These are phyloP conservation scores for Globisporangium spinosum DNA, from an alignment of 352 stramenopile genomes.

Conservation along the genomic window DNA sequence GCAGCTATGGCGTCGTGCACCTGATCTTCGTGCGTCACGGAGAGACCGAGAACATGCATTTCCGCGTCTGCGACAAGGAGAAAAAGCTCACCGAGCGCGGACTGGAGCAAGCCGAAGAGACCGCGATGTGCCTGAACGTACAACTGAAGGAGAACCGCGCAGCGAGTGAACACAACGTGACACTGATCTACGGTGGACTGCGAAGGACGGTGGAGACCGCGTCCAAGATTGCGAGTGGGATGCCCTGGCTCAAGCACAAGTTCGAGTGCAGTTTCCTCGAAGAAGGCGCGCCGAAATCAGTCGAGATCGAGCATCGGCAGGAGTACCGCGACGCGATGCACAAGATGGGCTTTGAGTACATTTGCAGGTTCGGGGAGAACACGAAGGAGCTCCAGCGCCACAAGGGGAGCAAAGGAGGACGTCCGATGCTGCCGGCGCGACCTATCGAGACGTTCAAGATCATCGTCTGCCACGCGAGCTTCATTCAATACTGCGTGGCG, in stretches of 20 bases:
- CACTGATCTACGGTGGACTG: conserved; percentile 63
- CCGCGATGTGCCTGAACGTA: conserved; percentile 43
- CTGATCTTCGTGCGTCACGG: conserved; percentile 73
- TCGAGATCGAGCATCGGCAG: conserved; percentile 49
- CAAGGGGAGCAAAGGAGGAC: background rate
- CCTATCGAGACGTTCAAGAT: conserved; percentile 62
- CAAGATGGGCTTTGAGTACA: conserved; percentile 65
- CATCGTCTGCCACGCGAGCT: conserved; percentile 73
- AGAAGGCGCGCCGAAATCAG: conserved; percentile 58
- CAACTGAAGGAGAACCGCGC: conserved; percentile 30
- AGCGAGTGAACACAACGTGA: conserved; percentile 38
- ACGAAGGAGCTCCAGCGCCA: conserved; percentile 18
- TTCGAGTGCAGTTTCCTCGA: conserved; percentile 71
- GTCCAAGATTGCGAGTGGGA: conserved; percentile 42
- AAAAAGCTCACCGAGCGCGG: conserved; percentile 66
- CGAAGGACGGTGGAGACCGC: conserved; percentile 69
- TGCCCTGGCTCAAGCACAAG: conserved; percentile 64
- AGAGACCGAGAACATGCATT: conserved; percentile 85
- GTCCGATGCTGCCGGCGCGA: conserved; percentile 12
- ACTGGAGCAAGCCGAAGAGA: conserved; percentile 51
- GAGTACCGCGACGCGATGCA: conserved; percentile 78
- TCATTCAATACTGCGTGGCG: conserved; percentile 73
- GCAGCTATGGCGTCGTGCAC: conserved; percentile 41
- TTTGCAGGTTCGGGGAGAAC: conserved; percentile 52
- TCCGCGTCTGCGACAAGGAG: conserved; percentile 64